A percentile compares a stretch with the other conserved stretches of the same genome.
These are phyloP conservation scores for Rhododendron ovatum DNA, from an alignment of 148 eudicot species.

Conservation along the genomic window DNA sequence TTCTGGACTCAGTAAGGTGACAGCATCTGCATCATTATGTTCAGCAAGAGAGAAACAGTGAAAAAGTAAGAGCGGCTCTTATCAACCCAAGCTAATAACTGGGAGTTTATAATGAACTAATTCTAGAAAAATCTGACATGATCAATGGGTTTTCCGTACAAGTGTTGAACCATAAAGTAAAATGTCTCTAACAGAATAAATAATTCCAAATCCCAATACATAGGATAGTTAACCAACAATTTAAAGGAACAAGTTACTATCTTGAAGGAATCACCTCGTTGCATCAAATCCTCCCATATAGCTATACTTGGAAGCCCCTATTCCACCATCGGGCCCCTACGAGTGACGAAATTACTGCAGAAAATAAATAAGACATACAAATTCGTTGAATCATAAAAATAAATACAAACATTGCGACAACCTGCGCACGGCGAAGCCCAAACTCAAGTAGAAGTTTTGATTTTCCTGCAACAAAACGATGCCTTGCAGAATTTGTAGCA, in stretches of 20 bases:
- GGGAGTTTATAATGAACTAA: background rate
- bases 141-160: background rate
- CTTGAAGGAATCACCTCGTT: constrained; percentile 56
- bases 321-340: constrained; percentile 98
- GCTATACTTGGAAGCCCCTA: constrained; percentile 85
- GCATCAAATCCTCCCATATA: constrained; percentile 98
- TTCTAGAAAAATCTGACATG: background rate
- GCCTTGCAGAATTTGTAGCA: constrained; percentile 97
- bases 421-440: constrained; percentile 98
- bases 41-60: background rate
- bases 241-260: background rate
- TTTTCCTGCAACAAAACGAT: constrained; percentile 90
- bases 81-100: background rate
- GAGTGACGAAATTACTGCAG: background rate
- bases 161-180: background rate
- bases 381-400: background rate
- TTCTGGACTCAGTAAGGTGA: background rate
- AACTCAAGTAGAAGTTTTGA: constrained; percentile 85
- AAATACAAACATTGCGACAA: constrained; percentile 13
- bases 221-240: background rate
- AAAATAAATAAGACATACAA: background rate
- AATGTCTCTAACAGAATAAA: background rate
- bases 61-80: background rate
- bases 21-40: background rate
- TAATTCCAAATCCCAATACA: background rate